Conservation (phyloP, 169 alveolate species). For the Blepharisma undulans region DNA sequence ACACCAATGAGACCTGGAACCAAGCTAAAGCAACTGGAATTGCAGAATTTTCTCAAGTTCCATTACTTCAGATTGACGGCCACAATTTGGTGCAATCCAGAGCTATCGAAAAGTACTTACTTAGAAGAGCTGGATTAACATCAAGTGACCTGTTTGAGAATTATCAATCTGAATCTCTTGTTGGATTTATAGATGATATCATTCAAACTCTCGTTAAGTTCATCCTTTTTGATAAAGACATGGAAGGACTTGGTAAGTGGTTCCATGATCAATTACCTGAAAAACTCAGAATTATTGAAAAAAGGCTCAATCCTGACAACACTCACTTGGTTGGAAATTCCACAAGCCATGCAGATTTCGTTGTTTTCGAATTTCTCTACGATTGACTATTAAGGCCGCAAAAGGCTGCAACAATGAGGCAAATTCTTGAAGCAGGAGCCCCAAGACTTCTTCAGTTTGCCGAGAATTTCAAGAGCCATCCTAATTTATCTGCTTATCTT, state of each 20-base stretch:
- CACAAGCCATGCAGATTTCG: not conserved
- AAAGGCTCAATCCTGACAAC: not conserved
- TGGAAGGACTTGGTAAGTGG: conserved; percentile 23
- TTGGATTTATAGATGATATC: not conserved
- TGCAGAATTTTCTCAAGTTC: not conserved
- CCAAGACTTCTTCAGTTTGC: not conserved
- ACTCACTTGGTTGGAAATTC: not conserved
- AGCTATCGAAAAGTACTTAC: conserved; percentile 42
- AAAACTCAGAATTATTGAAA: not conserved
- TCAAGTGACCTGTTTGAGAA: conserved; percentile 31
- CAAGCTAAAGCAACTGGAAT: not conserved
- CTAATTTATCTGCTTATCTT: not conserved
- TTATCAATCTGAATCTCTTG: not conserved
- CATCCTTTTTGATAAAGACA: not conserved
- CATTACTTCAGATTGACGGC: conserved; percentile 39
- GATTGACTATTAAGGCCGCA: not conserved
- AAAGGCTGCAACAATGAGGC: not conserved
- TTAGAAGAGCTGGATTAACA: conserved; percentile 27
- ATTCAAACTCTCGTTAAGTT: not conserved
- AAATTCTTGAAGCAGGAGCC: not conserved
- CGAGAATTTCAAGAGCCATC: not conserved
- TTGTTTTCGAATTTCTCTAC: not conserved
- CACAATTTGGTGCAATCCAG: conserved; percentile 13
- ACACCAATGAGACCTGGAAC: not conserved
- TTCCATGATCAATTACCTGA: not conserved